Evolutionary conservation across 768 basidiomycete species (phyloP).

Genomic region (Tulasnella sp.): DNA sequence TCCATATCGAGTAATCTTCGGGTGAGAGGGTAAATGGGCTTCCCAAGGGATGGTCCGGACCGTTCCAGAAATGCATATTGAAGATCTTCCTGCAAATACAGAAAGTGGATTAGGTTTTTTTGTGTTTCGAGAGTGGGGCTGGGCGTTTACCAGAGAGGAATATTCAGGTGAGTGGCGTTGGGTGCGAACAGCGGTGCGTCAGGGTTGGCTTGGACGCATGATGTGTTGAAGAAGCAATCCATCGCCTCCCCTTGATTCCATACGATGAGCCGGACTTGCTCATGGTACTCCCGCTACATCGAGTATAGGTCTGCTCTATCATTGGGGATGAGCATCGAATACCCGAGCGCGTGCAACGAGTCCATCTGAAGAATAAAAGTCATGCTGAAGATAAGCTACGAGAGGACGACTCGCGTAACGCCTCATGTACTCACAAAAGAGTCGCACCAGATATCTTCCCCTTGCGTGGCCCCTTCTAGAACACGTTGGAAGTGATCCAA

Average conservation of each 20-base stretch:
- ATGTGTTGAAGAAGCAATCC: not conserved
- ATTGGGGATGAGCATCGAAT: not conserved
- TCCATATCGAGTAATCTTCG: constrained; percentile 2
- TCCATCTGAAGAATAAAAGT: not conserved
- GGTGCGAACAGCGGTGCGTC: not conserved
- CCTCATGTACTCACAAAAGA: not conserved
- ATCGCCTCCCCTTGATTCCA: not conserved
- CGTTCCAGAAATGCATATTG: not conserved
- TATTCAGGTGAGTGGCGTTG: not conserved
- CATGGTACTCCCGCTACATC: not conserved
- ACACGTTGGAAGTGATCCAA: constrained; percentile 1
- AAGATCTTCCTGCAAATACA: constrained; percentile 9
- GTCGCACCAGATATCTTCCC: constrained; percentile 11
- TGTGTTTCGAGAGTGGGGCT: not conserved
- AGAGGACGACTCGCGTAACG: no score
- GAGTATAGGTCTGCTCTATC: not conserved
- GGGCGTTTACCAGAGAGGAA: not conserved
- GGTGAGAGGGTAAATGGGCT: constrained; percentile 6
- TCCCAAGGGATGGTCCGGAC: constrained; percentile 3
- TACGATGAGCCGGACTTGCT: not conserved
- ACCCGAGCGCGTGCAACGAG: constrained; percentile 1
- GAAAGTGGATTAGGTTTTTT: not conserved
- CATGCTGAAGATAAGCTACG: not conserved
- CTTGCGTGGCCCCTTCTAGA: not conserved
- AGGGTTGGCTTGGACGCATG: not conserved